Evolutionary conservation across 768 basidiomycete genomes (phyloP).

Genomic region (Xerocomus brunneocitrinus): DNA sequence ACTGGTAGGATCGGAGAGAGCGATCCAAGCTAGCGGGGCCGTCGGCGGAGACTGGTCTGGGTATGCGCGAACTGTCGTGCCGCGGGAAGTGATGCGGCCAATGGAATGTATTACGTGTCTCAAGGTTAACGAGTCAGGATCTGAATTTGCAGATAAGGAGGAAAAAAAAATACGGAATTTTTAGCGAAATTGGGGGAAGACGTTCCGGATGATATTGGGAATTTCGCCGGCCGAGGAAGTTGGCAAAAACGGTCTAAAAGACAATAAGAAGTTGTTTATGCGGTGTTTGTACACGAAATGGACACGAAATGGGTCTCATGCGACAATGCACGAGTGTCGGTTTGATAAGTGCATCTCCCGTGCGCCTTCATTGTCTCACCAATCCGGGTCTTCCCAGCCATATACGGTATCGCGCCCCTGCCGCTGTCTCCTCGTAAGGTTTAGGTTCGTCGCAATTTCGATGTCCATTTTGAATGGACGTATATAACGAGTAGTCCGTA

Average conservation of each 20-base stretch:
- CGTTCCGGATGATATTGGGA: slow-evolving; percentile 27
- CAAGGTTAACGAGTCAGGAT: slow-evolving; percentile 31
- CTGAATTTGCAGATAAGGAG: slow-evolving; percentile 30
- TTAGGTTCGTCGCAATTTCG: slow-evolving; percentile 37
- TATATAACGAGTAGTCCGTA: slow-evolving; percentile 54
- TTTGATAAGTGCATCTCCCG: slow-evolving; percentile 29
- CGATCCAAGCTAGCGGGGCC: slow-evolving; percentile 20
- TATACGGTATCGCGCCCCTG: slow-evolving; percentile 20
- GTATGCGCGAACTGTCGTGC: slow-evolving; percentile 12
- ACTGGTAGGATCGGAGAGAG: slow-evolving; percentile 7
- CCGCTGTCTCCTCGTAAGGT: slow-evolving; percentile 16
- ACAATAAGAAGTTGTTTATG: slow-evolving; percentile 47
- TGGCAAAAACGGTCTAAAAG: slow-evolving; percentile 30
- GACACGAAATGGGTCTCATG: slow-evolving; percentile 33
- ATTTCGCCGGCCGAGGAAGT: slow-evolving; percentile 32
- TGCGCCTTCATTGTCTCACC: slow-evolving; percentile 33
- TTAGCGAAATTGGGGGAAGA: slow-evolving; percentile 25
- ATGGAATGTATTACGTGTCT: slow-evolving; percentile 30
- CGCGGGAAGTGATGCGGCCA: slow-evolving; percentile 28
- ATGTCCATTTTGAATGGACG: slow-evolving; percentile 27
- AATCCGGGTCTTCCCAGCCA: slow-evolving; percentile 20
- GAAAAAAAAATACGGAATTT: slow-evolving; percentile 31
- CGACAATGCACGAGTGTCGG: slow-evolving; percentile 25
- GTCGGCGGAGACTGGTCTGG: slow-evolving; percentile 29
- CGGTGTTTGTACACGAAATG: slow-evolving; percentile 39